Base-by-base conservation (phyloP, 495 filamentous ascomycete genomes). In the Parathielavia hyrcaniae region DNA sequence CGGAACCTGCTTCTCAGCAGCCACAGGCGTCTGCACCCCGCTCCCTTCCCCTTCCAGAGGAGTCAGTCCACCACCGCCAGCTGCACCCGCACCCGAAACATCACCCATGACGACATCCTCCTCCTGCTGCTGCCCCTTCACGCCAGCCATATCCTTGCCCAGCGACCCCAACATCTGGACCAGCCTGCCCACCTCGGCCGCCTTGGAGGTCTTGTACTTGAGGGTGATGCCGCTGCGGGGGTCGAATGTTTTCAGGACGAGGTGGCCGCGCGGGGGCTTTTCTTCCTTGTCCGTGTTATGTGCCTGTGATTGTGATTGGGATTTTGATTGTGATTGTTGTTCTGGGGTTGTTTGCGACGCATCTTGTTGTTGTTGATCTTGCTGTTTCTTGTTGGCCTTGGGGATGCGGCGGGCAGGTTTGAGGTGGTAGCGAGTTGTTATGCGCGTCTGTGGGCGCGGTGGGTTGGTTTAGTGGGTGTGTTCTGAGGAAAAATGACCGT, bases 191-290 rank as follows among this genome's bases (percentile, higher is more conserved):
- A 98, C 92, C 70, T 97, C 91, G 17, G 89, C 88, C n/a, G 85
- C 86, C 66, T 95, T 95, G 70, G 87, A 83, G 17, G 93, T 96
- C 67, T 81, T 80, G 75, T 96, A 98, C 72, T 96, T 95, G 36
- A 98, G 81, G 54, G 86, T 84, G 48, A 83, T 81, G 61, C 93
- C 93, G 13, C 86, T 85, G 30, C 71, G 71, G 0, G 93, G 89
- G 71, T 96, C 90, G 77, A 83, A 98, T 16, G 91, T 95, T 75
- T 96, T 97, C 32, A 97, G 77, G 0, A 80, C 86, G 30, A 98
- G 83, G 23, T 77, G 79, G 59, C 87, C 89, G 61, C 83, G 69
- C 11, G 67, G 73, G 5, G 54, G 68, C 59, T 63, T 69, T 12
- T 32, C 7, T 30, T 43, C n/a, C n/a, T n/a, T n/a, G n/a, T n/a